These are phyloP conservation scores for Boletus edulis DNA, from an alignment of 768 basidiomycete species.

Conservation along the genomic window DNA sequence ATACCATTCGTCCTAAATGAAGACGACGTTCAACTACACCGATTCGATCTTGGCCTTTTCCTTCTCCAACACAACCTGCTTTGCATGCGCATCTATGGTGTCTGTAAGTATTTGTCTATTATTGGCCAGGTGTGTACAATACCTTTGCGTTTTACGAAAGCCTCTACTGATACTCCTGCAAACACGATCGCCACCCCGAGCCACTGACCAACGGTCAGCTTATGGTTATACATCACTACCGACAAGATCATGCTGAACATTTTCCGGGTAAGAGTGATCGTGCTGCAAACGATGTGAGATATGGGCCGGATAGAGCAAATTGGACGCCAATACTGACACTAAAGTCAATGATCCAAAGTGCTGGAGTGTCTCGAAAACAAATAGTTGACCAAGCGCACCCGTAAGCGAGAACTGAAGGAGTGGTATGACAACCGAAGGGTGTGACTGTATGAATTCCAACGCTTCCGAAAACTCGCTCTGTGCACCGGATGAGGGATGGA, in stretches of 20 bases:
- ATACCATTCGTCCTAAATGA: too few species aligned
- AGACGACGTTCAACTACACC: constrained; percentile 40
- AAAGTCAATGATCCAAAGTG: constrained; percentile 89
- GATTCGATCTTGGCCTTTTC: constrained; percentile 59
- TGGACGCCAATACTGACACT: constrained; percentile 53
- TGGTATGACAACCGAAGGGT: constrained; percentile 72
- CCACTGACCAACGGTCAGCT: constrained; percentile 85
- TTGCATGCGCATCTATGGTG: constrained; percentile 71
- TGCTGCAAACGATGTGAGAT: constrained; percentile 44
- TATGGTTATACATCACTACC: constrained; percentile 89
- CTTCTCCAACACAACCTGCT: constrained; percentile 77
- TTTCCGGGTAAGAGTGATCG: constrained; percentile 94
- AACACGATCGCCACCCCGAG: constrained; percentile 89
- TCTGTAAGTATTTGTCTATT: constrained; percentile 1
- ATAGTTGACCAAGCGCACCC: constrained; percentile 92
- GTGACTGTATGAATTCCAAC: constrained; percentile 68
- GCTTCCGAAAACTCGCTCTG: constrained; percentile 65
- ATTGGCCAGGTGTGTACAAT: constrained; percentile 16
- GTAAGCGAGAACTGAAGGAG: constrained; percentile 84
- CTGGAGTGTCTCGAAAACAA: constrained; percentile 95
- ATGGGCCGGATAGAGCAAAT: not conserved
- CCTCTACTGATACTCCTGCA: constrained; percentile 93
- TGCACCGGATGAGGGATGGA: constrained; percentile 64
- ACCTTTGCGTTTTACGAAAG: constrained; percentile 88
- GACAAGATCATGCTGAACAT: constrained; percentile 97